phyloP scores from a whole-genome alignment of 73 alveolate species.

The Durusdinium trenchii region DNA sequence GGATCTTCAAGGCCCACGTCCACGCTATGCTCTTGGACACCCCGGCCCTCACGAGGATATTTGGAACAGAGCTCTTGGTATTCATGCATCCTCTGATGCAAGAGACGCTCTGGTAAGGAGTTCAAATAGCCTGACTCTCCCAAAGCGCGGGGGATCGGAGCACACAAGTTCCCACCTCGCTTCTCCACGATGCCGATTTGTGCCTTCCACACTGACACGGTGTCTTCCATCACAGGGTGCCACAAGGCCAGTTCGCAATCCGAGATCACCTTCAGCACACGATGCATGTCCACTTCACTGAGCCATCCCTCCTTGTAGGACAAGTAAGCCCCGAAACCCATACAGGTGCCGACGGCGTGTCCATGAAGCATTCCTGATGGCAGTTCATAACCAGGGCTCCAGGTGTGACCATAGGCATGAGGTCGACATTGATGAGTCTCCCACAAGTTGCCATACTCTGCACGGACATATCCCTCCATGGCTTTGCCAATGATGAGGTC shows the following conservation, averaged over 20 bases:
- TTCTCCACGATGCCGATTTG: conserved; percentile 10
- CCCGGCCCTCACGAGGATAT: conserved; percentile 33
- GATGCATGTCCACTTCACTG: conserved; percentile 6
- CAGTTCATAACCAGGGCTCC: conserved; percentile 48
- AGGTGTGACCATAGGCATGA: conserved; percentile 58
- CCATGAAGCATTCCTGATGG: conserved; percentile 35
- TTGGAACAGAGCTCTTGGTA: not conserved
- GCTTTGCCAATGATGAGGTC: conserved; percentile 51
- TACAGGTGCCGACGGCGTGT: conserved; percentile 47
- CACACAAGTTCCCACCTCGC: conserved; percentile 30
- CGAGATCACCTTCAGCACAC: conserved; percentile 29
- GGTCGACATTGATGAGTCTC: conserved; percentile 66
- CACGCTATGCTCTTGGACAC: conserved; percentile 39
- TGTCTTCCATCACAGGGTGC: conserved; percentile 20
- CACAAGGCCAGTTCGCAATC: conserved; percentile 26
- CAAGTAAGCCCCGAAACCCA: conserved; percentile 65
- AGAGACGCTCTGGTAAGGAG: not conserved
- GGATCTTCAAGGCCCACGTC: conserved; percentile 59
- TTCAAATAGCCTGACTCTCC: conserved; percentile 18
- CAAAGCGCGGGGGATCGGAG: not conserved
- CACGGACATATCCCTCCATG: conserved; percentile 43
- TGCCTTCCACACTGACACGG: not conserved
- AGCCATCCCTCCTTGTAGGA: not conserved
- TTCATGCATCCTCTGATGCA: not conserved
- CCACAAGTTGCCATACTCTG: conserved; percentile 55